Conservation (phyloP, 495 filamentous ascomycete species). For the Neurospora intermedia region DNA sequence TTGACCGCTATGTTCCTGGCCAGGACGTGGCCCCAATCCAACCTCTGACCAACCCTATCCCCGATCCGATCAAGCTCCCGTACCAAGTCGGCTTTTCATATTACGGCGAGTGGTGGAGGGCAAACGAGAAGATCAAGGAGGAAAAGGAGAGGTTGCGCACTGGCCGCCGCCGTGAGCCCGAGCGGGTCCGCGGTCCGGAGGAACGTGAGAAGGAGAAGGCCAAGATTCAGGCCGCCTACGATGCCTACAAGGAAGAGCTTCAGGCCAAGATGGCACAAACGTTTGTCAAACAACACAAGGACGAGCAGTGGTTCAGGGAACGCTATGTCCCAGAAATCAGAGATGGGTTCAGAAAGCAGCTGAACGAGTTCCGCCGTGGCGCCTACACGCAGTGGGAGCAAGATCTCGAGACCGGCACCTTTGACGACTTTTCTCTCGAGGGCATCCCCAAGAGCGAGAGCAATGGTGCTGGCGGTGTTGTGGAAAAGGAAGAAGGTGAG, state of each 20-base stretch:
- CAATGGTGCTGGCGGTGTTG: conserved; percentile 72
- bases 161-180: conserved; percentile 60
- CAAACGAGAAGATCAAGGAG: conserved; percentile 75
- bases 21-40: conserved; percentile 50
- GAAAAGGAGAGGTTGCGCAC: conserved; percentile 70
- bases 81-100: conserved; percentile 94
- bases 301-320: conserved; percentile 96
- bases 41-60: conserved; percentile 59
- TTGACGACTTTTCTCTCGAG: conserved; percentile 92
- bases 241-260: conserved; percentile 86
- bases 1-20: conserved; percentile 93
- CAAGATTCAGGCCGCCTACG: conserved; percentile 85
- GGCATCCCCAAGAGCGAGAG: conserved; percentile 90
- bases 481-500: conserved; percentile 93
- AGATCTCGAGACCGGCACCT: conserved; percentile 68
- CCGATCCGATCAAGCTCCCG: conserved; percentile 73
- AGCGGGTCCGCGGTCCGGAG: conserved; percentile 65
- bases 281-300: conserved; percentile 84
- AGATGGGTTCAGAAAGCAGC: conserved; percentile 52
- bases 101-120: conserved; percentile 94
- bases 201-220: conserved; percentile 83
- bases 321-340: conserved; percentile 77
- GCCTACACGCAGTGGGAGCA: conserved; percentile 74
- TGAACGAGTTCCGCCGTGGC: conserved; percentile 64
- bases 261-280: conserved; percentile 80